Base-by-base conservation (phyloP, 352 stramenopile genomes). In the Phytophthora pinifolia region DNA sequence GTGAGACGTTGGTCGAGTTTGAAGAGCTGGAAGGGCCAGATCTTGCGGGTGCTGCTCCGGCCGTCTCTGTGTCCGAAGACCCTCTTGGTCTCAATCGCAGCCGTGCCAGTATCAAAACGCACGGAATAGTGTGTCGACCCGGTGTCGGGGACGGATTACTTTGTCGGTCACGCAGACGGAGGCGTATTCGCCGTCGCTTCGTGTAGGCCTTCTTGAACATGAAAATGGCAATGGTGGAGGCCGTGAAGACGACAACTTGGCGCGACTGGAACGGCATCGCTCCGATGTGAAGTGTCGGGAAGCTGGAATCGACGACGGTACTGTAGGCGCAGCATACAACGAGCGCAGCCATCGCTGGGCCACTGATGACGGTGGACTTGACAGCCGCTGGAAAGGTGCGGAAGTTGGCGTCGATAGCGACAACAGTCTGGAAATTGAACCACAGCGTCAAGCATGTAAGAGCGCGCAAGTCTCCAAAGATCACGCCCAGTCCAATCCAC, bases 181-280 rank as follows among this genome's bases (percentile, higher is more conserved):
- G n/a, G n/a, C n/a, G n/a, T n/a, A n/a, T n/a, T n/a, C n/a, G n/a
- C n/a, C n/a, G n/a, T n/a, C n/a, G n/a, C n/a, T n/a, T n/a, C n/a
- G n/a, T n/a, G n/a, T 59, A 49, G 3, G 41, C 39, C 17, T 62
- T 65, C 18, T 49, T 57, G 12, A 52, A 12, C 36, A 70, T 59
- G 34, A 70, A 65, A n/a, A 65, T 33, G 4, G 62, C 32, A 29
- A 70, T 41, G 6, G 54, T 70, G 18, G 46, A 53, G 9, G 61
- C 54, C 1, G 49, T 45, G 17, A 61, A 70, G 31, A 46, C 46
- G 38, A 70, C 48, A 20, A 70, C 25, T 32, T 70, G 54, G 4
- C 46, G 31, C 1, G 60, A 43, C 4, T 55, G 46, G 4, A 70
- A 42, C 25, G 39, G 22, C 15, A 54, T 31, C 9, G 18, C 10